Evolutionary conservation across 164 flowering plant genomes (phyloP), one percentile per base, ranked within the genome.

Genomic region (Annona squamosa): DNA sequence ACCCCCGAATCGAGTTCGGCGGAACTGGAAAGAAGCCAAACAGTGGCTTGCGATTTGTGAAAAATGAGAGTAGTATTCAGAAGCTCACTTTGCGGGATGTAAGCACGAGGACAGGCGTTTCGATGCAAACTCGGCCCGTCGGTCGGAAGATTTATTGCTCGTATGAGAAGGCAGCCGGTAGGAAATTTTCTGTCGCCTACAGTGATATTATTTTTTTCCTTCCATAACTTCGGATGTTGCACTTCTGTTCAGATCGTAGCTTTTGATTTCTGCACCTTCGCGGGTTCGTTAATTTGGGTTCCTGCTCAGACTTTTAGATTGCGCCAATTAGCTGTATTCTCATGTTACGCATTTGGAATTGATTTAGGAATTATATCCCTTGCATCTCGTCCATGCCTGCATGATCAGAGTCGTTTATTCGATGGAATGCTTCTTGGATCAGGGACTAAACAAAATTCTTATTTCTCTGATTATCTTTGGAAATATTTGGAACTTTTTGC

Each of bases 161-260:
- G 47, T 78, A 74, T 64, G 85, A 85, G 59, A 85, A 84, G 48
- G 26, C 65, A 75, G 76, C 84, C 79, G 93, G 95, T 69, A 69
- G 46, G 46, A 18, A 46, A 2, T 6, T 45, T 68, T 26, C 26
- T 46, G 5, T 68, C 9, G 70, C 59, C 4, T 46, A 6, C 19
- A 13, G 3, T 66, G 44, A 10, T 13, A 65, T 13, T 13, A 65
- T 13, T 65, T 37, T 42, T 10, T 26, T 26, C 37, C 37, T 1
- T 26, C 42, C 68, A 52, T 10, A 52, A 52, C 13, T 52, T 63
- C 18, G 65, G 65, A 6, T 63, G 41, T 9, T 63, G 16, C 18
- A 63, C 41, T 19, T 17, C 5, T 62, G n/a, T 62, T 19, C 16
- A 5, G 26, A 63, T 5, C n/a, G 5, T 5, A 19, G 18, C 16